phyloP scores from a whole-genome alignment of 2,329 filamentous ascomycete genomes.

The Xylaria sp. region DNA sequence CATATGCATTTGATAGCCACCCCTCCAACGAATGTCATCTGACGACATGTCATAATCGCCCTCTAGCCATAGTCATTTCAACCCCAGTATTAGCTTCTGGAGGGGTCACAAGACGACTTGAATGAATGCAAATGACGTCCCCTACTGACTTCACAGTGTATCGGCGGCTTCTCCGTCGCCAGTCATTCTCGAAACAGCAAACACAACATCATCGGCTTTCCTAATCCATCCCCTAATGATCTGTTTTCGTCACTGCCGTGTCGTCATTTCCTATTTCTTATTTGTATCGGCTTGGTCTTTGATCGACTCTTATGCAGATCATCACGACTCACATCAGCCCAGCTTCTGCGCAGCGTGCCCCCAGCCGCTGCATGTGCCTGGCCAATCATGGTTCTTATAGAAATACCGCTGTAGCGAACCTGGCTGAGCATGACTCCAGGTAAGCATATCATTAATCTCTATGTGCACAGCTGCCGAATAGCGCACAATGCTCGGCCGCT shows the following conservation, averaged over 20 bases:
- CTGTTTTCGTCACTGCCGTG: conserved; percentile 11
- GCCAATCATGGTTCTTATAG: conserved; percentile 18
- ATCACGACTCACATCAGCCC: conserved; percentile 23
- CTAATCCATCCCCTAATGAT: conserved; percentile 7
- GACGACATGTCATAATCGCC: conserved; percentile 14
- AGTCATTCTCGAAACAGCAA: conserved; percentile 2
- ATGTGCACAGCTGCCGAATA: conserved; percentile 27
- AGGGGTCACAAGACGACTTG: conserved; percentile 24
- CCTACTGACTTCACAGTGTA: conserved; percentile 8
- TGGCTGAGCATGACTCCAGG: conserved; percentile 13
- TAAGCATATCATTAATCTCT: conserved; percentile 17
- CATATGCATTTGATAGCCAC: background rate
- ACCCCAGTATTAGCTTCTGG: conserved; percentile 18
- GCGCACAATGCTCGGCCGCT: conserved; percentile 8
- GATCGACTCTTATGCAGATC: conserved; percentile 24
- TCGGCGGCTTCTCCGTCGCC: background rate
- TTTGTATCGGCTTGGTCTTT: conserved; percentile 9
- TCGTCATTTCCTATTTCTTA: conserved; percentile 12
- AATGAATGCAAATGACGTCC: conserved; percentile 23
- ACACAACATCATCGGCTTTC: conserved; percentile 15
- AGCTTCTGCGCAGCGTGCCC: conserved; percentile 14
- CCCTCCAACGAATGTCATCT: background rate
- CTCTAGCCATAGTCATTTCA: conserved; percentile 14
- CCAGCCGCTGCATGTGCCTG: conserved; percentile 2
- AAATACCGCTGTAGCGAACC: conserved; percentile 20